phyloP scores from a whole-genome alignment of 2,329 filamentous ascomycete species.

The Rutstroemia sp. region DNA sequence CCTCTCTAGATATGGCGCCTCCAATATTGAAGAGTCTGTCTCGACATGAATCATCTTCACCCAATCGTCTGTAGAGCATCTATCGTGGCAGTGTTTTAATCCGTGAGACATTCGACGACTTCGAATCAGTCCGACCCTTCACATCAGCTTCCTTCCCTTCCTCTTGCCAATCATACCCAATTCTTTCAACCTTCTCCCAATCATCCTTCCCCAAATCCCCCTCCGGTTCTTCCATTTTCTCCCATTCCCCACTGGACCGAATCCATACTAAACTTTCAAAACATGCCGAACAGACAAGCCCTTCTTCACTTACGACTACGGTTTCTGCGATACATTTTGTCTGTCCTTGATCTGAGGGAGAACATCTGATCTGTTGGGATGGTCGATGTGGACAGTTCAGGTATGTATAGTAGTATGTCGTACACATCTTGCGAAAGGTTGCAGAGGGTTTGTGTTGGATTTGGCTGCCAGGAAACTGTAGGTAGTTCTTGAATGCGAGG shows the following conservation, averaged over 20 bases:
- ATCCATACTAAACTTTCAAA: conserved; percentile 2
- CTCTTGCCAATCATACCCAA: conserved; percentile 6
- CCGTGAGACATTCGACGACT: too few relatives aligned
- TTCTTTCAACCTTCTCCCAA: conserved; percentile 1
- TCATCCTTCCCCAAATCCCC: conserved; percentile 2
- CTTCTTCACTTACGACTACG: not conserved
- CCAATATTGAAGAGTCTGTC: too few relatives aligned
- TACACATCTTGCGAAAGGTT: not conserved
- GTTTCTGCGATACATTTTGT: not conserved
- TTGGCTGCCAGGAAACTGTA: not conserved
- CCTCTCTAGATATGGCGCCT: too few relatives aligned
- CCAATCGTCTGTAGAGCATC: too few relatives aligned
- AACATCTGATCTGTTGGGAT: not conserved
- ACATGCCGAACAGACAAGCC: not conserved
- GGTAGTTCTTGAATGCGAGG: not conserved
- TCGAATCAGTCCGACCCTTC: too few relatives aligned
- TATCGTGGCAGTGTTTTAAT: too few relatives aligned
- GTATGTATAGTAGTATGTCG: conserved; percentile 1
- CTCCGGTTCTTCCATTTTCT: conserved; percentile 2
- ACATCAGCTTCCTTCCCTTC: not conserved
- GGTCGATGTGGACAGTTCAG: conserved; percentile 2
- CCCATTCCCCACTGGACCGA: conserved; percentile 6
- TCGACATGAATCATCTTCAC: too few relatives aligned
- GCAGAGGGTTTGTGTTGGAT: not conserved
- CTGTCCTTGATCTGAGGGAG: not conserved